phyloP scores from a whole-genome alignment of 1,139 yeast species.

The Petasospora fabianii region DNA sequence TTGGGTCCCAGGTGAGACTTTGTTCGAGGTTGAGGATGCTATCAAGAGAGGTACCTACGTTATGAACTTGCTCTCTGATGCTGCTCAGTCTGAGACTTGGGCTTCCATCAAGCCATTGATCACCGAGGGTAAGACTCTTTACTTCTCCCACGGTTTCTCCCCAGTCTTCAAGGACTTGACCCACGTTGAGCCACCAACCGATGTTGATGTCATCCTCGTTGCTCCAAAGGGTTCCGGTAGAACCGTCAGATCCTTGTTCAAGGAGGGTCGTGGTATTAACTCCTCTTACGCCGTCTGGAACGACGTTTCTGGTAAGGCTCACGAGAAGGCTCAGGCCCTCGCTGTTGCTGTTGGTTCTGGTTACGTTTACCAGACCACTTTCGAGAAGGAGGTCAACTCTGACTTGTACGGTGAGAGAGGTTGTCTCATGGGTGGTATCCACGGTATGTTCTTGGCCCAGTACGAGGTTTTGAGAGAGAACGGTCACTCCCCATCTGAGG shows the following conservation, averaged over 20 bases:
- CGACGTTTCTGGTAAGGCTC: slow-evolving; percentile 98
- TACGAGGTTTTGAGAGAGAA: slow-evolving; percentile 99
- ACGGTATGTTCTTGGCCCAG: slow-evolving; percentile 99
- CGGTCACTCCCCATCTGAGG: slow-evolving; percentile 99
- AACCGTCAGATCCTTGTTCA: slow-evolving; percentile 97
- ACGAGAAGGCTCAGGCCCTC: slow-evolving; percentile 97
- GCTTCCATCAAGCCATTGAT: slow-evolving; percentile 76
- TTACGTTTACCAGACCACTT: slow-evolving; percentile 99
- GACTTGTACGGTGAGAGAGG: slow-evolving; percentile 99
- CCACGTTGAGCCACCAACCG: slow-evolving; percentile 90
- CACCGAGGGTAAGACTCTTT: slow-evolving; percentile 95
- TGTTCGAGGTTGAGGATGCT: slow-evolving; percentile 93
- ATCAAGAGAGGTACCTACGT: slow-evolving; percentile 85
- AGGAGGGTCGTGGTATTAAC: slow-evolving; percentile 99
- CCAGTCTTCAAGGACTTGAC: slow-evolving; percentile 98
- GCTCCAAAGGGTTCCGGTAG: slow-evolving; percentile 99
- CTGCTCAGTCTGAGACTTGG: slow-evolving; percentile 99
- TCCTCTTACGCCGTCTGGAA: slow-evolving; percentile 99
- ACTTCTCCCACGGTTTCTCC: slow-evolving; percentile 99
- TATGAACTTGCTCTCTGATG: slow-evolving; percentile 98
- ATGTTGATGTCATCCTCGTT: slow-evolving; percentile 94
- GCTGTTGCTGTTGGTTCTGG: slow-evolving; percentile 99
- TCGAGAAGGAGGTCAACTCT: slow-evolving; percentile 98
- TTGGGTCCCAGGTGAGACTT: slow-evolving; percentile 99
- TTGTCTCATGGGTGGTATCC: slow-evolving; percentile 99